These are phyloP conservation scores for Mycosphaerella arachidis DNA, from an alignment of 2,329 filamentous ascomycete species.

Conservation along the genomic window DNA sequence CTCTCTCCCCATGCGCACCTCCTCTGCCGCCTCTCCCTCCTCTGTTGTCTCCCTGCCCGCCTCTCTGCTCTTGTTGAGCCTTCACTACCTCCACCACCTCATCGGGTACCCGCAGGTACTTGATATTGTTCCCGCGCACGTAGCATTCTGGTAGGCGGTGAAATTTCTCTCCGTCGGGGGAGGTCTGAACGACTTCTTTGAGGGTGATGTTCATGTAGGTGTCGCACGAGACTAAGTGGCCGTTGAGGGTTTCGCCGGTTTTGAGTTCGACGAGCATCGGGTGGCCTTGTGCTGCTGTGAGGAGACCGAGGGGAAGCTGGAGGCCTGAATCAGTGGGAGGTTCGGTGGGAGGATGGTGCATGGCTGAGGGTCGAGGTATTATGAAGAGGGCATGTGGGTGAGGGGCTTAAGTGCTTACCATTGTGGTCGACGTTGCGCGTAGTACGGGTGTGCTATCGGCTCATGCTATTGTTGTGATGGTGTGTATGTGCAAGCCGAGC, in stretches of 20 bases:
- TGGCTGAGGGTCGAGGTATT: constrained; percentile 10
- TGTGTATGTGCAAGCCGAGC: neutral
- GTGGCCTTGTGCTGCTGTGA: constrained; percentile 94
- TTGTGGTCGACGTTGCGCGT: constrained; percentile 4
- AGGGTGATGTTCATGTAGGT: constrained; percentile 99
- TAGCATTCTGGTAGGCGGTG: constrained; percentile 89
- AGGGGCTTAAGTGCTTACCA: constrained; percentile 19
- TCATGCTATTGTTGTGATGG: neutral
- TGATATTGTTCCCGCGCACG: constrained; percentile 97
- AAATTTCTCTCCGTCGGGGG: constrained; percentile 90
- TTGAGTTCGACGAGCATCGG: constrained; percentile 97
- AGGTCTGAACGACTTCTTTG: constrained; percentile 96
- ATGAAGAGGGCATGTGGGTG: neutral
- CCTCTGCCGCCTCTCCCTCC: constrained; percentile 13
- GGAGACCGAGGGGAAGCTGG: constrained; percentile 67
- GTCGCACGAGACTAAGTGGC: constrained; percentile 92
- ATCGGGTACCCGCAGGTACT: constrained; percentile 93
- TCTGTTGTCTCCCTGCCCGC: constrained; percentile 28
- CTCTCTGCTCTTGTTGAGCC: constrained; percentile 58
- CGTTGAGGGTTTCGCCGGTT: constrained; percentile 95
- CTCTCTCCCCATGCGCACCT: constrained; percentile 18
- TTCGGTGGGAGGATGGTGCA: neutral
- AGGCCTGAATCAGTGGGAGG: constrained; percentile 24
- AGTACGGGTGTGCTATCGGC: neutral
- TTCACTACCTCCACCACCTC: constrained; percentile 93